phyloP scores from a whole-genome alignment of 345 rosid genomes.

The Dipteronia sinensis region DNA sequence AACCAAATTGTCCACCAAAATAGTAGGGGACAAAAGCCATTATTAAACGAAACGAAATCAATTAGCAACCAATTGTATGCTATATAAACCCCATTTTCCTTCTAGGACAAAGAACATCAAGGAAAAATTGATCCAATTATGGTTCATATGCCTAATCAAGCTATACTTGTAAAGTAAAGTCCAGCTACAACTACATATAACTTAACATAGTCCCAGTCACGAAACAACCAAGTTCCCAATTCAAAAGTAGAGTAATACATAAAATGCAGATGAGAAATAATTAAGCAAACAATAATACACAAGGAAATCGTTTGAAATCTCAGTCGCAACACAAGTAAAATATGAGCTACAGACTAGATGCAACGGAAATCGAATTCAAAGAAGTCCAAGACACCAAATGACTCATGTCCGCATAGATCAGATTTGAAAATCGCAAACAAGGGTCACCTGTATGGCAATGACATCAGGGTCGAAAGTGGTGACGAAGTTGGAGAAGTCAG shows the following conservation, averaged over 20 bases:
- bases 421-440: not conserved
- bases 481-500: constrained; percentile 68
- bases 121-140: not conserved
- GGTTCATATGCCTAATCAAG: not conserved
- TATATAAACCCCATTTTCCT: not conserved
- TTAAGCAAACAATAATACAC: not conserved
- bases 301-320: not conserved
- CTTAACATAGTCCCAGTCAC: not conserved
- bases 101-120: not conserved
- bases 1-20: no score
- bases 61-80: not conserved
- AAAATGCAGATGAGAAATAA: not conserved
- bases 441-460: constrained; percentile 77
- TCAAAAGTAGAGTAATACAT: not conserved
- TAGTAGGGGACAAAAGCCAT: not conserved
- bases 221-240: not conserved
- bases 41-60: not conserved
- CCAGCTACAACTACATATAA: not conserved
- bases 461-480: constrained; percentile 74
- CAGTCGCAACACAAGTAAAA: not conserved
- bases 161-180: not conserved
- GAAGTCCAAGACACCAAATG: not conserved
- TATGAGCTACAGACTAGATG: not conserved
- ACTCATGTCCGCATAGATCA: constrained; percentile 8
- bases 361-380: not conserved